Evolutionary conservation across 257 asterid species (phyloP), one percentile per base, ranked within the genome.

Genomic region (Nicotiana benthamiana): DNA sequence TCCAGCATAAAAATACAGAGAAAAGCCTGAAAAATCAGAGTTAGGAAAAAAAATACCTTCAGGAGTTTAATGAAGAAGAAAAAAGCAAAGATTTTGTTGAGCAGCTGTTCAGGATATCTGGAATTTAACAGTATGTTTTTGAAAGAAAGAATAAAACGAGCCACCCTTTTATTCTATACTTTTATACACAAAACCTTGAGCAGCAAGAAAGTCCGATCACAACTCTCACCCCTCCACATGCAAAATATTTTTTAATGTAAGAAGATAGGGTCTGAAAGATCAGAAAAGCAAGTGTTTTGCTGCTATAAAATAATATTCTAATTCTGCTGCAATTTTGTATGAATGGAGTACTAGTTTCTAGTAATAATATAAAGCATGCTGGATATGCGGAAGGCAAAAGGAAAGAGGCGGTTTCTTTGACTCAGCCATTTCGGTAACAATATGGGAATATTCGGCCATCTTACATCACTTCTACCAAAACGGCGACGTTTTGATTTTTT

Each of bases 181-280:
- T 40, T 8, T 24, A 60, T 34, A 59, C 12, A 75, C 62, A 74
- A 57, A 83, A 59, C 74, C 90, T 88, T 87, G 90, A 27, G 26
- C 65, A 80, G 63, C 90, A 90, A 88, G 91, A 87, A 89, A 88
- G 77, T 51, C 66, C 66, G 59, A 56, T 67, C 34, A 68, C 26
- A 68, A 24, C 26, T 40, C 32, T 24, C 34, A 68, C 12, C 10
- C 17, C 30, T 36, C 54, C 77, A 43, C 60, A 1, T 72, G 77
- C 40, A 20, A 46, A 40, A 40, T 6, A 2, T 5, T 20, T 36
- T 26, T 40, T 1, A 40, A 6, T 22, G 34, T 72, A 46, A 46
- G 13, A 22, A 56, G 15, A 70, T 36, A 22, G 54, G 54, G 75
- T 65, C 12, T 36, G 54, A 20, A 20, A 11, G 13, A 40, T 68